phyloP scores from a whole-genome alignment of 1,139 yeast species.

The Geotrichum aggregatum region DNA sequence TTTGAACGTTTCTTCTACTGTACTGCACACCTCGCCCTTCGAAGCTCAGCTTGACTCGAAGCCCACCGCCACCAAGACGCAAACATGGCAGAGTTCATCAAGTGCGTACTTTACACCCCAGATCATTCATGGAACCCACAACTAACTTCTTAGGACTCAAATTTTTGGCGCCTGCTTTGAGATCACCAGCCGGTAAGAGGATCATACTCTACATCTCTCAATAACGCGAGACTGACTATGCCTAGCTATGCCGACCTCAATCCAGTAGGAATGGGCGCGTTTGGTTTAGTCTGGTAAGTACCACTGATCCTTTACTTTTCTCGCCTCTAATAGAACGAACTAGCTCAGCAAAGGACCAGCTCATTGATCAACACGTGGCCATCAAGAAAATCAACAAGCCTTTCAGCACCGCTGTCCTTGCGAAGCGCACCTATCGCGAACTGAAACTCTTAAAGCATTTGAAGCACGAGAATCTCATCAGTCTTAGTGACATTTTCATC shows the following conservation, averaged over 20 bases:
- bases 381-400: conserved; percentile 98
- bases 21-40: no score
- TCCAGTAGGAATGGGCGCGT: conserved; percentile 99
- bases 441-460: conserved; percentile 87
- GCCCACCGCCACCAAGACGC: neutral
- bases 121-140: conserved; percentile 23
- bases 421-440: conserved; percentile 94
- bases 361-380: conserved; percentile 91
- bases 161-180: conserved; percentile 55
- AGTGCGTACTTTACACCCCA: conserved; percentile 24
- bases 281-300: conserved; percentile 75
- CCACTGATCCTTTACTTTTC: neutral
- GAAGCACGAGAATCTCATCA: conserved; percentile 89
- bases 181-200: conserved; percentile 55
- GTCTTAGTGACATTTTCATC: conserved; percentile 87
- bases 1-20: no score
- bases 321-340: neutral
- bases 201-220: no score
- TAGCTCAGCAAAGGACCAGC: conserved; percentile 79
- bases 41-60: no score
- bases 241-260: conserved; percentile 78
- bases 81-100: conserved; percentile 34
- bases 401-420: conserved; percentile 87
- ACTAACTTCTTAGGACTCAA: conserved; percentile 41
- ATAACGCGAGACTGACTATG: no score